Evolutionary conservation across 2,329 filamentous ascomycete genomes (phyloP).

Genomic region (Chaetomium strumarium): DNA sequence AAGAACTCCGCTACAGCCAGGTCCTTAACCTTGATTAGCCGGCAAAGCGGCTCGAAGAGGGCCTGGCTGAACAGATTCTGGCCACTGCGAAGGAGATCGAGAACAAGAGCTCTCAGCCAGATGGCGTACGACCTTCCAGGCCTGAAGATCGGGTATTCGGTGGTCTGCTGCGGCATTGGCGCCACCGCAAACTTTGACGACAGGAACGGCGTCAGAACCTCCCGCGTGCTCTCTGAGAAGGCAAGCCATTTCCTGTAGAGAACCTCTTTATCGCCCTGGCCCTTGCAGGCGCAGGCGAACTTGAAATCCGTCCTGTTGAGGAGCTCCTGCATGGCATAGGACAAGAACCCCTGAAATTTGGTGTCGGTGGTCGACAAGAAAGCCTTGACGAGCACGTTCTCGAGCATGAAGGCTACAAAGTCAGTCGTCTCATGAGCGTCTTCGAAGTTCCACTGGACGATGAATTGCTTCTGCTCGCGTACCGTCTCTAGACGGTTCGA

Average conservation of each 20-base stretch:
- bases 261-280: conserved; percentile 45
- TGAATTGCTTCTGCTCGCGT: conserved; percentile 72
- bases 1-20: conserved; percentile 81
- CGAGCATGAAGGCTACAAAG: conserved; percentile 79
- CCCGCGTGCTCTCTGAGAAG: conserved; percentile 71
- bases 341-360: conserved; percentile 81
- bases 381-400: conserved; percentile 82
- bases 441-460: conserved; percentile 83
- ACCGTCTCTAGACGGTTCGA: conserved; percentile 80
- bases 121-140: conserved; percentile 62
- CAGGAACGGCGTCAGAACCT: conserved; percentile 81
- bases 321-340: conserved; percentile 90
- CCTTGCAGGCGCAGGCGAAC: conserved; percentile 42
- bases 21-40: conserved; percentile 80
- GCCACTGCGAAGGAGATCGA: conserved; percentile 74
- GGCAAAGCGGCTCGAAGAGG: conserved; percentile 74
- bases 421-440: conserved; percentile 71
- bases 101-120: conserved; percentile 77
- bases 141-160: conserved; percentile 73
- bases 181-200: conserved; percentile 75
- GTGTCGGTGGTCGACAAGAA: conserved; percentile 89
- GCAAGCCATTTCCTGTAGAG: conserved; percentile 70
- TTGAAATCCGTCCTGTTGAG: conserved; percentile 71
- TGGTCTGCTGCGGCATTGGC: conserved; percentile 49
- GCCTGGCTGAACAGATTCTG: conserved; percentile 68